Percentiles rank a stretch among this genome's conserved stretches.
Evolutionary conservation across 768 basidiomycete species (phyloP).

Genomic region (Lactifluus piperatus): DNA sequence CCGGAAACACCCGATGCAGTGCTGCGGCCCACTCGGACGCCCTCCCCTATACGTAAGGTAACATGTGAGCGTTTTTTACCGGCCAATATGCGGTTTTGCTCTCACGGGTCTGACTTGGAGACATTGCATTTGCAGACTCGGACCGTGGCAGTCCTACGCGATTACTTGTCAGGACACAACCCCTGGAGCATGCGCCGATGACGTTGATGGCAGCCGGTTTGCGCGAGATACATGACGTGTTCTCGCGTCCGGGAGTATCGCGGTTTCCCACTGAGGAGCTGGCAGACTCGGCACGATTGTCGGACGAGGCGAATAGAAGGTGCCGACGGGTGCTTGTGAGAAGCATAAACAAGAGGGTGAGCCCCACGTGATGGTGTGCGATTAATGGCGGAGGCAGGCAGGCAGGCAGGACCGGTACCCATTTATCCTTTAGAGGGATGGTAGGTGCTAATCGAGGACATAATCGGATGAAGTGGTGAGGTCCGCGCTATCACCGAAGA

Average conservation of each 20-base stretch:
- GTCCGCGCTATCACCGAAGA: too few relatives aligned
- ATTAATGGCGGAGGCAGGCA: too few relatives aligned
- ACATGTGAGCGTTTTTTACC: not conserved
- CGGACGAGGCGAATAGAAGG: not conserved
- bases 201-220: not conserved
- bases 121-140: not conserved
- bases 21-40: not conserved
- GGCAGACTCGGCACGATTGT: not conserved
- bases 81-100: not conserved
- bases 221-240: not conserved
- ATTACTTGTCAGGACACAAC: not conserved
- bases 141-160: not conserved
- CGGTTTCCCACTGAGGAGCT: not conserved
- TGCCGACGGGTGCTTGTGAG: not conserved
- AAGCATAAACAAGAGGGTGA: not conserved
- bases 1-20: constrained; percentile 12
- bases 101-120: not conserved
- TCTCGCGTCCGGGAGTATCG: not conserved
- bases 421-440: too few relatives aligned
- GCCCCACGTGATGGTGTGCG: not conserved
- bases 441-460: too few relatives aligned
- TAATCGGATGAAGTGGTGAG: too few relatives aligned
- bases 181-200: not conserved
- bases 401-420: too few relatives aligned
- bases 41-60: not conserved